Evolutionary conservation across 2,329 filamentous ascomycete species (phyloP).

Genomic region (Colletotrichum plurivorum): DNA sequence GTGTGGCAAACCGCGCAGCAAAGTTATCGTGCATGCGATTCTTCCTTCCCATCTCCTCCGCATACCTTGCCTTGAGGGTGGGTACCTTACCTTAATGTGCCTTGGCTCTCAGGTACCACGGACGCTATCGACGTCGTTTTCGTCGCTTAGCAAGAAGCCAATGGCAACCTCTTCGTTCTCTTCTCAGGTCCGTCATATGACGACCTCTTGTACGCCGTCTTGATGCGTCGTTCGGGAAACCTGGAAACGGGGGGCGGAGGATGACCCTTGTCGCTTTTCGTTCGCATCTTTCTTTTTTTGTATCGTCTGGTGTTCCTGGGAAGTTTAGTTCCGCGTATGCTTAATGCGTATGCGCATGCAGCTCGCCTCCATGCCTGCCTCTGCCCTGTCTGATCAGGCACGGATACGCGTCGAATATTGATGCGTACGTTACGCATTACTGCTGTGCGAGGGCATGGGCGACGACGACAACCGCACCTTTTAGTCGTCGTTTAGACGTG

Average conservation of each 20-base stretch:
- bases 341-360: not conserved
- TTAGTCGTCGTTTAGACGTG: not conserved
- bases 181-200: slow-evolving; percentile 10
- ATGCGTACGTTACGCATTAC: not conserved
- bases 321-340: slow-evolving; percentile 9
- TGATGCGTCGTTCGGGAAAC: slow-evolving; percentile 1
- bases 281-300: not conserved
- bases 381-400: slow-evolving; percentile 19
- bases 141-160: slow-evolving; percentile 19
- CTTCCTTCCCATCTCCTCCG: not conserved
- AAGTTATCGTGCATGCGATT: slow-evolving; percentile 22
- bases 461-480: not conserved
- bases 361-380: not conserved
- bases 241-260: not conserved
- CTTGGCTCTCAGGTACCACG: not conserved
- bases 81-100: too few relatives aligned
- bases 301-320: not conserved
- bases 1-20: slow-evolving; percentile 3
- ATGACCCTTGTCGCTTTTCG: not conserved
- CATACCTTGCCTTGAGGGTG: too few relatives aligned
- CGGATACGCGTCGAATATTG: slow-evolving; percentile 3
- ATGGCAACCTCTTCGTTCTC: not conserved
- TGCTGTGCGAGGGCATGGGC: not conserved
- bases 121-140: slow-evolving; percentile 16
- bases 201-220: slow-evolving; percentile 19